Conservation (phyloP, 169 alveolate species). For the Plasmodium cynomolgi region DNA sequence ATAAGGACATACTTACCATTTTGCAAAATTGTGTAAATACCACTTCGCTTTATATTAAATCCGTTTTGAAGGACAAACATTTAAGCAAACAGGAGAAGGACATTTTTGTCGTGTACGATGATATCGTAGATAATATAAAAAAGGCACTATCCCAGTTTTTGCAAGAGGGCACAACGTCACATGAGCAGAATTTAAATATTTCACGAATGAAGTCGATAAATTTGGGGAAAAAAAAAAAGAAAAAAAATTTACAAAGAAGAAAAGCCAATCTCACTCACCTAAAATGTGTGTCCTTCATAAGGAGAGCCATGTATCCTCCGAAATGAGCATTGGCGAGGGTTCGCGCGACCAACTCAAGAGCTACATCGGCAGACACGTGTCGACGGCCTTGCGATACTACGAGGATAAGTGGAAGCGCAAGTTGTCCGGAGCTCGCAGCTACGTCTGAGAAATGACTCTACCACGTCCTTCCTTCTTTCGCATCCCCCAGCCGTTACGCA, state of each 20-base stretch:
- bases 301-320: background rate
- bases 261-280: background rate
- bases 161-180: background rate
- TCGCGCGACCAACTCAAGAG: background rate
- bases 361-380: constrained; percentile 40
- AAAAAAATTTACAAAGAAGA: background rate
- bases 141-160: constrained; percentile 29
- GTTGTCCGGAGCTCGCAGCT: constrained; percentile 12
- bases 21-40: constrained; percentile 66
- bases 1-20: constrained; percentile 38
- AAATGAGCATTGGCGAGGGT: background rate
- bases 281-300: background rate
- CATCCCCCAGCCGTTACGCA: background rate
- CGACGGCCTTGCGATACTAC: constrained; percentile 55
- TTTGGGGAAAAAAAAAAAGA: constrained; percentile 13
- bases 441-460: background rate
- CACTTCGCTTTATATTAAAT: constrained; percentile 47
- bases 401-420: constrained; percentile 51
- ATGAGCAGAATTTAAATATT: background rate
- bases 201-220: background rate
- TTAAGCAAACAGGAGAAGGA: constrained; percentile 39
- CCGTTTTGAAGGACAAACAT: constrained; percentile 28
- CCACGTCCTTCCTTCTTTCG: background rate
- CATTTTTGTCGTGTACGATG: constrained; percentile 26
- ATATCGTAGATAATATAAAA: constrained; percentile 52